phyloP scores from a whole-genome alignment of 2,329 filamentous ascomycete genomes.

The Cladosporium cucumerinum region DNA sequence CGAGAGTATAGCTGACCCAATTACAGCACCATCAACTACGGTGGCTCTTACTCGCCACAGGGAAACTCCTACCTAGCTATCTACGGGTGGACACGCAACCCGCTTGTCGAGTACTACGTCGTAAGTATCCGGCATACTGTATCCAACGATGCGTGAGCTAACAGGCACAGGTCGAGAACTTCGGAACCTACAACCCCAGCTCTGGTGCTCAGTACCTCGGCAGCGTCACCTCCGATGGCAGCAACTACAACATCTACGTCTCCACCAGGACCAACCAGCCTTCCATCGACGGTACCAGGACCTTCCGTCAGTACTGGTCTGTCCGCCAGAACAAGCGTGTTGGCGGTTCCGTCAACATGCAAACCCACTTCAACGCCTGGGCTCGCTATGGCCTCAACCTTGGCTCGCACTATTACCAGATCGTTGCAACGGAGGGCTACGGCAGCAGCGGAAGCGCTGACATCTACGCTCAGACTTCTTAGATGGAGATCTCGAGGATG shows the following conservation, averaged over 20 bases:
- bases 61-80: conserved; percentile 54
- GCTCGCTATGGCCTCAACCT: conserved; percentile 46
- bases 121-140: background rate
- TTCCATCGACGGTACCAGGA: conserved; percentile 51
- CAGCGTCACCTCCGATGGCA: conserved; percentile 51
- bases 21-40: conserved; percentile 49
- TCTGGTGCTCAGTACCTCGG: conserved; percentile 49
- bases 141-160: background rate
- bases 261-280: conserved; percentile 45
- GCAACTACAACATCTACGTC: conserved; percentile 52
- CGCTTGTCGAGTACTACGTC: conserved; percentile 59
- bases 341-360: conserved; percentile 48
- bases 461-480: conserved; percentile 42
- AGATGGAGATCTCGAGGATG: background rate
- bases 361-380: conserved; percentile 55
- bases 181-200: conserved; percentile 44
- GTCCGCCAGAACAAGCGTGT: conserved; percentile 49
- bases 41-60: conserved; percentile 45
- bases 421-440: conserved; percentile 54
- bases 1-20: background rate
- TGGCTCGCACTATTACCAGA: conserved; percentile 52
- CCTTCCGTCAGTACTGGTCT: conserved; percentile 55
- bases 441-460: conserved; percentile 47
- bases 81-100: conserved; percentile 57
- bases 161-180: background rate